Evolutionary conservation across 2,329 filamentous ascomycete genomes (phyloP).

Genomic region (Epichloe gansuensis): DNA sequence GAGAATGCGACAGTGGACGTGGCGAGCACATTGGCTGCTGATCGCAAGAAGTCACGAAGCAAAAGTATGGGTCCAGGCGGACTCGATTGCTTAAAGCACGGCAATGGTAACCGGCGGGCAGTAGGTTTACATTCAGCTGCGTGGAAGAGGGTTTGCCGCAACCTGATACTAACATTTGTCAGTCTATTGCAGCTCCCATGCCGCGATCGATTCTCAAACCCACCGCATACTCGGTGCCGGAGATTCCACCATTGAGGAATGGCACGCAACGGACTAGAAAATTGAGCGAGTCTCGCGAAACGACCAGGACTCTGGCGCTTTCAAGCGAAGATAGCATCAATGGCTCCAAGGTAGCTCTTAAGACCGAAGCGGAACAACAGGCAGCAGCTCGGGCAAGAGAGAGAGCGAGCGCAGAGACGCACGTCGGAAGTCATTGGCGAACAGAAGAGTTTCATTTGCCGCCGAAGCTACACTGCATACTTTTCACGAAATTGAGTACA

Average conservation of each 20-base stretch:
- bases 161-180: neutral
- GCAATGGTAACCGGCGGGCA: constrained; percentile 66
- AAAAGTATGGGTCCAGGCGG: constrained; percentile 94
- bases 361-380: constrained; percentile 60
- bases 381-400: constrained; percentile 57
- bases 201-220: constrained; percentile 71
- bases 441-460: constrained; percentile 89
- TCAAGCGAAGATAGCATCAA: constrained; percentile 14
- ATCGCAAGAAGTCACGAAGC: constrained; percentile 65
- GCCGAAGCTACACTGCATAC: constrained; percentile 95
- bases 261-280: neutral
- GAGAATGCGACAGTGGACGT: constrained; percentile 67
- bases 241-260: constrained; percentile 53
- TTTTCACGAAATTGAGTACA: constrained; percentile 85
- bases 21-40: constrained; percentile 38
- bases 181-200: constrained; percentile 44
- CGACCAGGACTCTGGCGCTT: constrained; percentile 7
- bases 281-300: constrained; percentile 2
- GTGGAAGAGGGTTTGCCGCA: neutral
- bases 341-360: constrained; percentile 48
- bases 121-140: constrained; percentile 33
- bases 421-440: constrained; percentile 82
- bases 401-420: constrained; percentile 69
- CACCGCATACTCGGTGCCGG: constrained; percentile 53
- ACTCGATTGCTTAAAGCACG: constrained; percentile 66